These are phyloP conservation scores for Blastomyces silverae DNA, from an alignment of 2,329 filamentous ascomycete genomes.

Conservation along the genomic window DNA sequence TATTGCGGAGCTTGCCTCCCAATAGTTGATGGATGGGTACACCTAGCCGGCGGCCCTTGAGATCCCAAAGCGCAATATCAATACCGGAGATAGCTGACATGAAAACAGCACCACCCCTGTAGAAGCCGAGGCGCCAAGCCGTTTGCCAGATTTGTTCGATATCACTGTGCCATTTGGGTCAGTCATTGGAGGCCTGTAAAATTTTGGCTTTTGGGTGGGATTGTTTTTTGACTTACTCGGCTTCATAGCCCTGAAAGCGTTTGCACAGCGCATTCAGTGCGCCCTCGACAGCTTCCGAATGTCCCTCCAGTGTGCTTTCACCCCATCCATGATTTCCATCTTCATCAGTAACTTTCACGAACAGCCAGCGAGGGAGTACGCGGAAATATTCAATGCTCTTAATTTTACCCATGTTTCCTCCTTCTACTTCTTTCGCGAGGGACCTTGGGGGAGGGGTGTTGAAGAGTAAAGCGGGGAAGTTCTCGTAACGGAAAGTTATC, in stretches of 20 bases:
- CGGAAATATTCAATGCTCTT: slow-evolving; percentile 65
- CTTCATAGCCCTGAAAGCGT: slow-evolving; percentile 59
- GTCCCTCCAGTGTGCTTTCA: slow-evolving; percentile 66
- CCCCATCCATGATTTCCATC: slow-evolving; percentile 63
- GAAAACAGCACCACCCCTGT: slow-evolving; percentile 69
- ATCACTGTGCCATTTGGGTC: slow-evolving; percentile 44
- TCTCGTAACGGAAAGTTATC: background rate
- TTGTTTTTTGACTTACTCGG: slow-evolving; percentile 49
- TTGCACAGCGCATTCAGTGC: slow-evolving; percentile 60
- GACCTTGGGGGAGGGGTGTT: background rate
- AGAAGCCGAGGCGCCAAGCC: slow-evolving; percentile 65
- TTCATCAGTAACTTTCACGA: slow-evolving; percentile 68
- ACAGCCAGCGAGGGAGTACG: slow-evolving; percentile 67
- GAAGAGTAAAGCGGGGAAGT: slow-evolving; percentile 2
- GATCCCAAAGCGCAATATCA: slow-evolving; percentile 73
- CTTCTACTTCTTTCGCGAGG: background rate
- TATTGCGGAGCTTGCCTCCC: slow-evolving; percentile 64
- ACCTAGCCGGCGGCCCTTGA: slow-evolving; percentile 58
- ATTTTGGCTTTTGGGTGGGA: background rate
- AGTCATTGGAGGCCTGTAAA: background rate
- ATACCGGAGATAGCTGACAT: slow-evolving; percentile 73
- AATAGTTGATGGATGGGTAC: slow-evolving; percentile 68
- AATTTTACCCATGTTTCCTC: slow-evolving; percentile 53
- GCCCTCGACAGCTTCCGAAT: slow-evolving; percentile 67
- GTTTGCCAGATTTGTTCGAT: slow-evolving; percentile 78